These are phyloP conservation scores for Borealophlyctis nickersoniae DNA, from an alignment of 192 early-diverging fungal genomes.

Conservation along the genomic window DNA sequence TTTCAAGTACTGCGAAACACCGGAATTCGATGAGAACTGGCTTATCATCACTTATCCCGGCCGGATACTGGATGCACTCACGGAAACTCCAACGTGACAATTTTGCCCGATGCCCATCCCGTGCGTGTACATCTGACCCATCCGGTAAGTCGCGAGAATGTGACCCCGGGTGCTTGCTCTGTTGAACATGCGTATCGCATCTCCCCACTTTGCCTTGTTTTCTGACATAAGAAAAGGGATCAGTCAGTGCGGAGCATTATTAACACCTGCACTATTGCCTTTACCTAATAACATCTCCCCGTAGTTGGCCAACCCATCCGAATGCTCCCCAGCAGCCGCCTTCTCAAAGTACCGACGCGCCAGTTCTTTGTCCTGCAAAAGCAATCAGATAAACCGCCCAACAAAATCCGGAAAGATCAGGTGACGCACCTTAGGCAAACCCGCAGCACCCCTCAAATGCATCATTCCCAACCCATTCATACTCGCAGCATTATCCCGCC, in stretches of 20 bases:
- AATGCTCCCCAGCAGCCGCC: neutral
- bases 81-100: slow-evolving; percentile 69
- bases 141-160: slow-evolving; percentile 75
- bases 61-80: too few relatives aligned
- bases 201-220: too few relatives aligned
- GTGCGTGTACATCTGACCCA: slow-evolving; percentile 67
- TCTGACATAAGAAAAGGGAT: too few relatives aligned
- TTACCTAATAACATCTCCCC: neutral
- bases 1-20: slow-evolving; percentile 67
- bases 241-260: too few relatives aligned
- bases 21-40: too few relatives aligned
- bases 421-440: neutral
- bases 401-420: too few relatives aligned
- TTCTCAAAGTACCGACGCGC: neutral
- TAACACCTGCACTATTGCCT: neutral
- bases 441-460: slow-evolving; percentile 58
- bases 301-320: neutral
- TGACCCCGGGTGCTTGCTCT: slow-evolving; percentile 62
- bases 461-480: slow-evolving; percentile 82
- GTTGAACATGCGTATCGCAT: slow-evolving; percentile 49
- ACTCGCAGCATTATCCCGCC: slow-evolving; percentile 59
- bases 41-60: too few relatives aligned
- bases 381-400: neutral
- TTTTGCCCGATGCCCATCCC: slow-evolving; percentile 47
- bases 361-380: neutral